Evolutionary conservation across 2,329 filamentous ascomycete genomes (phyloP), one percentile per base, ranked within the genome.

Genomic region (Cladosporium halotolerans): DNA sequence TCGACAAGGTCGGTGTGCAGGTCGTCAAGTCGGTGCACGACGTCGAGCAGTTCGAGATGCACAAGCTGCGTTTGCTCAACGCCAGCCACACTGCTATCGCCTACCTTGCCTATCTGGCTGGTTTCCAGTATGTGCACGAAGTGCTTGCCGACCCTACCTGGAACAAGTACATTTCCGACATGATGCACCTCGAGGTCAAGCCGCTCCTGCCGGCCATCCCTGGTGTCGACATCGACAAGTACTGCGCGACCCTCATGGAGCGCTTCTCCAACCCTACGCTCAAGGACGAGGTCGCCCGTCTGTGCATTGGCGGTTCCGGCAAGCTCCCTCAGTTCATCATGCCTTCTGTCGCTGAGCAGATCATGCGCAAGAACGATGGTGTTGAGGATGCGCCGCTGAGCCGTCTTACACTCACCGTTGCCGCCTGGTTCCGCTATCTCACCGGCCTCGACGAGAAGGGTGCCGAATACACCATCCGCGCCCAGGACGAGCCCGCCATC

Each of bases 201-300:
- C 77, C 77, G 0, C 68, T 77, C 13, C 67, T 79, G 34, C 77
- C 77, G 18, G 70, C 70, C 7, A 79, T 79, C 36, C 68, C 70
- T 0, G 77, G 75, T 36, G 76, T 79, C 55, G 65, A 77, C 60
- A 73, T 79, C 48, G 76, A 79, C 58, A 58, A 75, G 59, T 79
- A 79, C 67, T 78, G 75, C 70, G 66, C 72, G 56, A 79, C 76
- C 0, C 72, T 79, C 42, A 73, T 79, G 56, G 75, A 77, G 65
- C 77, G 77, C 36, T 79, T 79, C 70, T 74, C 75, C 62, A 79
- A 79, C 74, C 76, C 77, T 0, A 78, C 76, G 51, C 79, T 79
- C 61, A 78, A 73, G 75, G 77, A 79, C 55, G 76, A 79, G 67
- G 69, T 79, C 52, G 73, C 75, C 38, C 77, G 77, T 36, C 68